Evolutionary conservation across 306 rosid species (phyloP).

Genomic region (Cajanus cajan): DNA sequence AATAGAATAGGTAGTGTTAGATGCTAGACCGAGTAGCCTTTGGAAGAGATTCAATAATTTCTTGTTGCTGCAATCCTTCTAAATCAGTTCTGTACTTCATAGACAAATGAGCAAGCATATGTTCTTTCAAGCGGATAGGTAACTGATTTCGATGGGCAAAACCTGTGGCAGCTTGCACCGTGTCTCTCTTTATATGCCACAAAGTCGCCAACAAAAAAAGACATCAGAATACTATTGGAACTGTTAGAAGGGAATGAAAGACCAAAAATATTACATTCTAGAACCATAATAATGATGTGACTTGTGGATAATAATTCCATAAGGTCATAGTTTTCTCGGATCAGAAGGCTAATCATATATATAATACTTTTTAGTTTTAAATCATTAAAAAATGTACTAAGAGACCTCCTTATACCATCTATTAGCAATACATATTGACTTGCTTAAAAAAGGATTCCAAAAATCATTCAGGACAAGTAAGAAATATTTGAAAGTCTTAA

Average conservation of each 20-base stretch:
- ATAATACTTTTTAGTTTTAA: background rate
- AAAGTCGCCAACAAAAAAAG: conserved; percentile 9
- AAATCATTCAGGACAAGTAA: background rate
- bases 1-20: conserved; percentile 59
- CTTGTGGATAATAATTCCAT: background rate
- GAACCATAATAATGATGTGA: background rate
- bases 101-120: conserved; percentile 78
- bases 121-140: conserved; percentile 68
- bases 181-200: conserved; percentile 63
- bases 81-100: conserved; percentile 72
- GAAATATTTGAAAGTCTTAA: background rate
- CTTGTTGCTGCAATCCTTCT: conserved; percentile 90
- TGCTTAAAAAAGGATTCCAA: background rate
- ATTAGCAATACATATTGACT: background rate
- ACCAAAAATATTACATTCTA: background rate
- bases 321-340: background rate
- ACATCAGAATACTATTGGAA: background rate
- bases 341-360: background rate
- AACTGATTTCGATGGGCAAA: conserved; percentile 67
- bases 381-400: background rate
- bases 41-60: conserved; percentile 71
- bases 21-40: conserved; percentile 78
- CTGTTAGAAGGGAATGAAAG: background rate
- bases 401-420: background rate
- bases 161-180: conserved; percentile 59